A percentile compares a stretch with the other conserved stretches of the same genome.
These are phyloP conservation scores for Fusarium mundagurra DNA, from an alignment of 2,329 filamentous ascomycete genomes.

Conservation along the genomic window DNA sequence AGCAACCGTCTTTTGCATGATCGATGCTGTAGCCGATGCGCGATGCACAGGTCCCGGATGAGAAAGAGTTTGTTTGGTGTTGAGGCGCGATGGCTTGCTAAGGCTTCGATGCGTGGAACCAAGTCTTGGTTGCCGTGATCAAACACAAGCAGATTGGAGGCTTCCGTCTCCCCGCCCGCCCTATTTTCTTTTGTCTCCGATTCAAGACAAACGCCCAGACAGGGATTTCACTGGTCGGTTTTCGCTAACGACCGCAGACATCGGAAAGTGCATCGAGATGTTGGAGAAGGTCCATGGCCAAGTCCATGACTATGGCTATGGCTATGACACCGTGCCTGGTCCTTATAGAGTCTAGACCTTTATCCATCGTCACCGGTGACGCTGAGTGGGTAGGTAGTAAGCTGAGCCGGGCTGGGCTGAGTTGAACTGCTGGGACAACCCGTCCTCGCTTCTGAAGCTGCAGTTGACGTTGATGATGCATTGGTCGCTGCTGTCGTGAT, in stretches of 20 bases:
- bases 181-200: conserved; percentile 2
- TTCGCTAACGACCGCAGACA: not conserved
- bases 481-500: not conserved
- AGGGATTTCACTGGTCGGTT: not conserved
- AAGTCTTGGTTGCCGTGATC: conserved; percentile 19
- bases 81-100: conserved; percentile 29
- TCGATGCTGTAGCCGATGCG: conserved; percentile 25
- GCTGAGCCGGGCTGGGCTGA: not conserved
- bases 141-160: not conserved
- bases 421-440: not conserved
- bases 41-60: not conserved
- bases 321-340: conserved; percentile 5
- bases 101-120: conserved; percentile 25
- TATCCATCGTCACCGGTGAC: conserved; percentile 7
- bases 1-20: not conserved
- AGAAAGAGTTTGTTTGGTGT: conserved; percentile 24
- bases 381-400: not conserved
- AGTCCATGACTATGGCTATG: not conserved
- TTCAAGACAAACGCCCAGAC: not conserved
- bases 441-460: not conserved
- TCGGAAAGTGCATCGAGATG: conserved; percentile 13
- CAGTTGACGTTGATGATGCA: not conserved
- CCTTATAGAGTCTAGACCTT: conserved; percentile 5
- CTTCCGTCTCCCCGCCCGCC: conserved; percentile 2
- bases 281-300: not conserved